Percentiles rank a stretch among this genome's conserved stretches.
Evolutionary conservation across 768 basidiomycete species (phyloP).

Genomic region (Scleroderma citrinum): DNA sequence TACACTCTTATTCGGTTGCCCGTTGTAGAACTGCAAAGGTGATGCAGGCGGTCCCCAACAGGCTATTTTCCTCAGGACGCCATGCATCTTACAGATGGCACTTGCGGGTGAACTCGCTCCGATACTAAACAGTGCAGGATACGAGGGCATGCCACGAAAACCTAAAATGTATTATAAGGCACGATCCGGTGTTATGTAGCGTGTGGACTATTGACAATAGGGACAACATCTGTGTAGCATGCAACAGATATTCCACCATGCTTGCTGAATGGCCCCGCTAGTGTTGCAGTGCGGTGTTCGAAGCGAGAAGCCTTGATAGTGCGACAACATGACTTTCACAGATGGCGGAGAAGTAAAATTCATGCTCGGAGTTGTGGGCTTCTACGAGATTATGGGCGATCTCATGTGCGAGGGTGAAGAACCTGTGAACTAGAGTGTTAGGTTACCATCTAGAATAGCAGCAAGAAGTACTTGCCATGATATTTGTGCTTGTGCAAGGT

Average conservation of each 20-base stretch:
- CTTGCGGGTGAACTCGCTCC: no score
- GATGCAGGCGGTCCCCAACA: no score
- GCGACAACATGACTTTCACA: constrained; percentile 59
- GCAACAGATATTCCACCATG: not conserved
- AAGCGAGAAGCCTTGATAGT: constrained; percentile 31
- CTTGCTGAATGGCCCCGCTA: not conserved
- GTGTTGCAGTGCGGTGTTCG: not conserved
- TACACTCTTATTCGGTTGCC: no score
- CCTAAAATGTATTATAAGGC: no score
- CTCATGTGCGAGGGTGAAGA: constrained; percentile 88
- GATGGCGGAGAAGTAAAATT: constrained; percentile 91
- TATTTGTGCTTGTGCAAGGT: constrained; percentile 58
- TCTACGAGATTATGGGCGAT: constrained; percentile 88
- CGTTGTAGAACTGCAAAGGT: no score
- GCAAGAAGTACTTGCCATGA: constrained; percentile 53
- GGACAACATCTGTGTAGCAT: no score
- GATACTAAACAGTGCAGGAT: no score
- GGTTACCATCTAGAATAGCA: not conserved
- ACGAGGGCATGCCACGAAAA: no score
- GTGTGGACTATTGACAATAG: no score
- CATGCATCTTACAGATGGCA: no score
- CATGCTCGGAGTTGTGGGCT: constrained; percentile 86
- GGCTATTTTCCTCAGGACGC: no score
- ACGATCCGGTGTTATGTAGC: no score
- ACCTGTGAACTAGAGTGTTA: constrained; percentile 42